Percentiles rank a stretch among this genome's conserved stretches.
phyloP scores from a whole-genome alignment of 345 rosid species.

The Sonneratia alba region DNA sequence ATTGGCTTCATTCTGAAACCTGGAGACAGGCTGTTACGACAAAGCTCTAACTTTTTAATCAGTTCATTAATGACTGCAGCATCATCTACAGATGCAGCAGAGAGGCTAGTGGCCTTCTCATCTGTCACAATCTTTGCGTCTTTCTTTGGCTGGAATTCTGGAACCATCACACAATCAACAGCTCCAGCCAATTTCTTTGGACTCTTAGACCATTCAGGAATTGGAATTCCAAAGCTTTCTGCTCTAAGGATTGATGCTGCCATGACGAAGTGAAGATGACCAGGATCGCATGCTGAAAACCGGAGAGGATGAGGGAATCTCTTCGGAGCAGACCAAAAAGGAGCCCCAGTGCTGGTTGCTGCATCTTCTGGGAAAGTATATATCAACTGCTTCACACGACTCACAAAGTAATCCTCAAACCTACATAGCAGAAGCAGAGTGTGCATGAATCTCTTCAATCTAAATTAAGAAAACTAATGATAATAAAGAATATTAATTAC shows the following conservation, averaged over 20 bases:
- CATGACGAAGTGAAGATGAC: constrained; percentile 59
- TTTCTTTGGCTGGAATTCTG: constrained; percentile 78
- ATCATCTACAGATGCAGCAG: constrained; percentile 79
- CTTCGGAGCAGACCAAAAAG: constrained; percentile 99
- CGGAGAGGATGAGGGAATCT: constrained; percentile 80
- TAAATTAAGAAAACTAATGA: neutral
- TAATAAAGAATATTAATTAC: constrained; percentile 1
- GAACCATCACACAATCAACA: constrained; percentile 63
- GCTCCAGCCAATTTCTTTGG: constrained; percentile 56
- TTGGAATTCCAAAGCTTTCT: constrained; percentile 74
- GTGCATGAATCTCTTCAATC: neutral
- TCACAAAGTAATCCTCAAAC: constrained; percentile 84
- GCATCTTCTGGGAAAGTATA: constrained; percentile 96
- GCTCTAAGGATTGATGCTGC: constrained; percentile 84
- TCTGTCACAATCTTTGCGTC: constrained; percentile 78
- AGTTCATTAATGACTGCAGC: constrained; percentile 61
- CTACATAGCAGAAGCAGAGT: constrained; percentile 18
- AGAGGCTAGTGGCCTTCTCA: constrained; percentile 79
- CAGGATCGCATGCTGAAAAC: constrained; percentile 54
- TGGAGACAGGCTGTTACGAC: constrained; percentile 41
- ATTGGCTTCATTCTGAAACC: constrained; percentile 79
- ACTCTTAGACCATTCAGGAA: constrained; percentile 75
- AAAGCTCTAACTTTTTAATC: constrained; percentile 49
- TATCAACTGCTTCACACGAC: constrained; percentile 80
- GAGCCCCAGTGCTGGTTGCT: constrained; percentile 80